Evolutionary conservation across 1,139 yeast genomes (phyloP), one percentile per base, ranked within the genome.

Genomic region (Pichia sp.): DNA sequence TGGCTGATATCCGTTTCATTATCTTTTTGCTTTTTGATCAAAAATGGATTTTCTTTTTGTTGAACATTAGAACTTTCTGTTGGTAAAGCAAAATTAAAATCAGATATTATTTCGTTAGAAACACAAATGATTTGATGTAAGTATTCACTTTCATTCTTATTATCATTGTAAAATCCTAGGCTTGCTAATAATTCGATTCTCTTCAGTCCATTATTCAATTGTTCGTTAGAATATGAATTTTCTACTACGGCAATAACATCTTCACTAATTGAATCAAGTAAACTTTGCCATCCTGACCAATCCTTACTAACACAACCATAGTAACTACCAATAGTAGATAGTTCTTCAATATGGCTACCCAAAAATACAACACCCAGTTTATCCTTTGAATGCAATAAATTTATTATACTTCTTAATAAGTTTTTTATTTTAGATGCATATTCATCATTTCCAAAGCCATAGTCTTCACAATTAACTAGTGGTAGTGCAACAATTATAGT

Each of bases 251-350:
- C 67, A 16, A 76, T 69, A n/a, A 49, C 42, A 30, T 36, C 25
- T 22, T 26, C 53, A 37, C 64, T 59, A 13, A 80, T 61, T 13
- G 69, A 73, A 9, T 69, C 65, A 15, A 80, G 59, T 11, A 80
- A 58, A 1, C 69, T 68, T 26, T 68, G 65, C 84, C 86, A 80
- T 0, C 82, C 84, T 26, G 69, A 67, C 86, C 86, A 81, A 2
- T 59, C 53, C n/a, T 70, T 65, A 18, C 68, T 64, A 3, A 72
- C 70, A 58, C 80, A 75, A 0, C 86, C 85, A 47, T 78, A 68
- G 57, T 76, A 81, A 12, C 78, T 70, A 0, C 82, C 82, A 37
- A 65, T 60, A 3, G n/a, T 24, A 16, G 45, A 22, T 26, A 65
- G 59, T 7, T 70, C 64, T 20, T 71, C 66, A 1, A 54, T 50